Percentiles rank a stretch among this genome's conserved stretches.
phyloP scores from a whole-genome alignment of 2,329 filamentous ascomycete species.

The Zelopaecilomyces penicillatus region DNA sequence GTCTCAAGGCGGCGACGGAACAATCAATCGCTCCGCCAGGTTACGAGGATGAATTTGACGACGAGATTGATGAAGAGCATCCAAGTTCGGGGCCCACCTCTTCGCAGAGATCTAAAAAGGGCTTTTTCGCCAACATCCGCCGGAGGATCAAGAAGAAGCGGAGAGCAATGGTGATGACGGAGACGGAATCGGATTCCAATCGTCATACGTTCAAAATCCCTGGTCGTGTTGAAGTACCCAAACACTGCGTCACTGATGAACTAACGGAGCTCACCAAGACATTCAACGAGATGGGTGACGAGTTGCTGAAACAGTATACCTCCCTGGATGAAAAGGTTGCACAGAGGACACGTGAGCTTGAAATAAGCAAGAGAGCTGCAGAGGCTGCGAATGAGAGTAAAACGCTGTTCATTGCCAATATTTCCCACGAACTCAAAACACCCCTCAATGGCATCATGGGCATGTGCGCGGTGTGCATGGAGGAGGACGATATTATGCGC shows the following conservation, averaged over 20 bases:
- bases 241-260: constrained; percentile 74
- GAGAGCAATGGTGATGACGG: constrained; percentile 15
- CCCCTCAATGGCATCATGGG: constrained; percentile 93
- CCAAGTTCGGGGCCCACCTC: constrained; percentile 33
- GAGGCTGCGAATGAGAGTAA: constrained; percentile 97
- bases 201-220: constrained; percentile 72
- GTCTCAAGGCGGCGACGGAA: constrained; percentile 65
- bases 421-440: constrained; percentile 80
- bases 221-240: constrained; percentile 66
- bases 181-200: constrained; percentile 21
- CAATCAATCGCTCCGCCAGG: constrained; percentile 62
- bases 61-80: constrained; percentile 37
- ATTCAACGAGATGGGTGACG: constrained; percentile 92
- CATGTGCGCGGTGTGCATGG: constrained; percentile 89
- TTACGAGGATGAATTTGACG: constrained; percentile 42
- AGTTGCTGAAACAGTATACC: constrained; percentile 78
- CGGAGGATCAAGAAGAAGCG: constrained; percentile 27
- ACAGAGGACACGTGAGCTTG: constrained; percentile 73
- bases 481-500: constrained; percentile 69
- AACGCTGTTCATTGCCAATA: constrained; percentile 94
- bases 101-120: constrained; percentile 38
- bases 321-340: constrained; percentile 77
- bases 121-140: constrained; percentile 29
- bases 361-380: constrained; percentile 83
- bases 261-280: constrained; percentile 73